Evolutionary conservation across 1,284 basidiomycete genomes (phyloP).

Genomic region (Trametes polyzona): DNA sequence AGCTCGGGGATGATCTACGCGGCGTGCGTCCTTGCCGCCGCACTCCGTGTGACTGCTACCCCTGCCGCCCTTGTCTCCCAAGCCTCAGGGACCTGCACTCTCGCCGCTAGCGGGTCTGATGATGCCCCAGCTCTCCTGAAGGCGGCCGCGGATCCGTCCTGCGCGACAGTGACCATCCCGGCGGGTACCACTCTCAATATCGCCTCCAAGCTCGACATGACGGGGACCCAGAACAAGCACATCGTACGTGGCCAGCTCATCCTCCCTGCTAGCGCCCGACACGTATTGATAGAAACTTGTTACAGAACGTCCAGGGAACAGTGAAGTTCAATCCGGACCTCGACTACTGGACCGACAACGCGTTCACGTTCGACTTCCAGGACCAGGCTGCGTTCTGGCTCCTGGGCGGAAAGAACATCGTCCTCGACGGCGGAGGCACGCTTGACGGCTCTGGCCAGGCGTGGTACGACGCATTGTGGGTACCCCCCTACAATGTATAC

Average conservation of each 20-base stretch:
- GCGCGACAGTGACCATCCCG: constrained; percentile 50
- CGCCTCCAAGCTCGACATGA: constrained; percentile 56
- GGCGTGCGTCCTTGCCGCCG: not conserved
- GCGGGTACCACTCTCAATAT: constrained; percentile 53
- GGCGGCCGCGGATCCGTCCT: constrained; percentile 45
- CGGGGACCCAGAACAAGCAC: constrained; percentile 50
- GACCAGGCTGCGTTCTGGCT: constrained; percentile 66
- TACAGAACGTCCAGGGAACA: constrained; percentile 53
- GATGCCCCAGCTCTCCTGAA: constrained; percentile 53
- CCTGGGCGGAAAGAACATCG: constrained; percentile 60
- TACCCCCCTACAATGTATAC: constrained; percentile 8
- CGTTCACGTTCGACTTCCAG: constrained; percentile 59
- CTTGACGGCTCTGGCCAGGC: constrained; percentile 63
- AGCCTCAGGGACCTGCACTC: constrained; percentile 39
- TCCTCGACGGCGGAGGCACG: constrained; percentile 60
- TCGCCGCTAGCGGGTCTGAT: constrained; percentile 51
- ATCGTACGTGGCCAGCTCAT: constrained; percentile 43
- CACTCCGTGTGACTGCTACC: not conserved
- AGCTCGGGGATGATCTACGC: not conserved
- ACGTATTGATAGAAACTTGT: not conserved
- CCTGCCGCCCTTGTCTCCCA: not conserved
- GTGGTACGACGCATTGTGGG: constrained; percentile 62
- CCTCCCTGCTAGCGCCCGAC: too few species aligned
- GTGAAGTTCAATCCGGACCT: constrained; percentile 55
- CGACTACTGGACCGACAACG: constrained; percentile 59